Evolutionary conservation across 225 moss, liverwort and hornwort species (phyloP), one percentile per base, ranked within the genome.

Genomic region (Ulota crispa): DNA sequence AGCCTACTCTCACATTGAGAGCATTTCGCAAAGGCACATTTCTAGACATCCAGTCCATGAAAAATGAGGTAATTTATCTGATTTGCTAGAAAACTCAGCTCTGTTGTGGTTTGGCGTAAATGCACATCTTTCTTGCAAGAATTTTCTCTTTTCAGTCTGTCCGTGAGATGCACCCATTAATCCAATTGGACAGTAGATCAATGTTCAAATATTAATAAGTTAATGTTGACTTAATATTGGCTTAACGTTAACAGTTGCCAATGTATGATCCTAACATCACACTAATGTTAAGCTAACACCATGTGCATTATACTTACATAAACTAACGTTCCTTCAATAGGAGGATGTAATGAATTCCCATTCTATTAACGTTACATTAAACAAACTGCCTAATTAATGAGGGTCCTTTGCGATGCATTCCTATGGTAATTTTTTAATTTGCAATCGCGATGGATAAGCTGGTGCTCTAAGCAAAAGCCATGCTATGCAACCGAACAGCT

Each of bases 1-100:
- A 90, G 82, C 90, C 90, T 15, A 88, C 83, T 71, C 73, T 59
- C 36, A 79, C 62, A 18, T 68, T 90, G 76, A 81, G 73, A 83
- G 69, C 73, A 26, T 90, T 87, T 72, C 84, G 90, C 57, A 83
- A 81, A 31, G 90, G 85, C 41, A 26, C 65, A 64, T 27, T 69
- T 54, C 36, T 88, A 16, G 77, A 83, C 64, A 85, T 88, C 42
- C 83, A 68, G 27, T 78, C 85, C 10, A 86, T 86, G 85, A 27
- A 78, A 78, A 43, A 90, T 64, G 23, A 71, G 86, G 90, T 90
- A 32, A 70, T 53, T 70, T 23, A 50, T 16, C 63, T 26, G 55
- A 7, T 21, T 64, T 68, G 53, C 72, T 55, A 2, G 63, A 43
- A 73, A 76, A 27, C 13, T 45, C 50, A 60, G 20, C 37, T 56